A percentile compares a stretch with the other conserved stretches of the same genome.
Conservation (phyloP, 768 basidiomycete species). For the Cystofilobasidium bisporidii region DNA sequence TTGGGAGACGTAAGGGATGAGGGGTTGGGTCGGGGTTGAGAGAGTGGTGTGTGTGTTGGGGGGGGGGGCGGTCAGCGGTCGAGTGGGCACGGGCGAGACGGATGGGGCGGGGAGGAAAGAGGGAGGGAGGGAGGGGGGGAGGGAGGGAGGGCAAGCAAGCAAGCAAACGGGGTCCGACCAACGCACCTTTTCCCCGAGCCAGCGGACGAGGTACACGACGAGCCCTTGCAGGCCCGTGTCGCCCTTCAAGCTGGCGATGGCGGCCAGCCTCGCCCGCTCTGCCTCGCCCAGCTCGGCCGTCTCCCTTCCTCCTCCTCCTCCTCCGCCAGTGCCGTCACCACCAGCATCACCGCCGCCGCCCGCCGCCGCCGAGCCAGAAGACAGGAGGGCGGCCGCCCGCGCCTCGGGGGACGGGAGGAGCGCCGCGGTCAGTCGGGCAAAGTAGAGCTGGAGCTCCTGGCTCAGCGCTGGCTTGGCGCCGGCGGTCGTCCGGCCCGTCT, state of each 20-base stretch:
- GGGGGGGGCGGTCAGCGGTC: not conserved
- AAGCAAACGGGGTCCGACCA: no score
- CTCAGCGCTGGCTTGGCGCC: conserved; percentile 75
- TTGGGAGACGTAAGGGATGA: no score
- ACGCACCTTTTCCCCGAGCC: conserved; percentile 70
- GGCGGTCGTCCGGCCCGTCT: not conserved
- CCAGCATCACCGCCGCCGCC: no score
- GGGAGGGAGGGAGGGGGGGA: not conserved
- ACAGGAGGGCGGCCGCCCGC: no score
- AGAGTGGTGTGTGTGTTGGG: no score
- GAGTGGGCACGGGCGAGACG: no score
- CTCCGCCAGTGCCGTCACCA: no score
- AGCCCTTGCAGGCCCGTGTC: conserved; percentile 88
- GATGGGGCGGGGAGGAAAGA: not conserved
- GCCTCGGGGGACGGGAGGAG: conserved; percentile 50
- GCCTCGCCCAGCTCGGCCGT: conserved; percentile 38
- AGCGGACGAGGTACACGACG: conserved; percentile 84
- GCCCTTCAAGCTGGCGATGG: conserved; percentile 73
- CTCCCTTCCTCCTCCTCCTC: not conserved
- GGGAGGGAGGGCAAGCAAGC: no score
- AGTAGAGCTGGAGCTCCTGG: conserved; percentile 87
- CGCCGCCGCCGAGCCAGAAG: not conserved
- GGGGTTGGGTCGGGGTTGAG: no score
- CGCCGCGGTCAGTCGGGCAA: conserved; percentile 75
- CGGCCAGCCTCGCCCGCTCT: conserved; percentile 63